Percentiles rank a stretch among this genome's conserved stretches.
Conservation (phyloP, 345 rosid species). For the Syzygium grande region DNA sequence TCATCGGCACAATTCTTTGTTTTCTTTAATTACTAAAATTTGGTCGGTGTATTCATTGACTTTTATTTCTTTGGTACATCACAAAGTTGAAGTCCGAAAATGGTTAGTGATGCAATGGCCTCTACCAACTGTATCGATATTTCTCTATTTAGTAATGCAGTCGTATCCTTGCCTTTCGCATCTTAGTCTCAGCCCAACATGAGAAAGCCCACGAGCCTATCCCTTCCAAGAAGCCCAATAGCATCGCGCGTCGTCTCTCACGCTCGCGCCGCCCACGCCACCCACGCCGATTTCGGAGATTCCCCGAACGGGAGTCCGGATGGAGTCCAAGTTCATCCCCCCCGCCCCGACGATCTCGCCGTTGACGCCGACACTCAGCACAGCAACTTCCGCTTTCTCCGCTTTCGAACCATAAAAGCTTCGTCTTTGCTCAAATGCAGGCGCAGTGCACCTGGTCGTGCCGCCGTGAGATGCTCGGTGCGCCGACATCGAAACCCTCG, state of each 20-base stretch:
- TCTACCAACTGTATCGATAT: not conserved
- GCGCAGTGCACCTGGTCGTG: not conserved
- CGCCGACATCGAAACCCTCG: not conserved
- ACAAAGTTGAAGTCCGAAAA: not conserved
- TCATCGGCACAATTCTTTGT: no score
- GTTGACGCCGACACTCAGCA: not conserved
- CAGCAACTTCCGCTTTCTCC: not conserved
- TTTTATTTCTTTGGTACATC: not conserved
- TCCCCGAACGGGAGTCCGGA: not conserved
- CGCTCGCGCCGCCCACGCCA: not conserved
- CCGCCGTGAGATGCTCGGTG: not conserved
- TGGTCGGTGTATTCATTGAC: not conserved
- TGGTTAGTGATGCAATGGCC: not conserved
- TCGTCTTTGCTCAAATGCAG: not conserved
- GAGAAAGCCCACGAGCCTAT: not conserved
- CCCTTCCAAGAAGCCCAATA: not conserved
- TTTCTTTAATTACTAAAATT: not conserved
- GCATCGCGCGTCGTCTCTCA: not conserved
- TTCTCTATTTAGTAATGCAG: not conserved
- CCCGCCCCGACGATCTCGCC: not conserved
- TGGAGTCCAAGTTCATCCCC: constrained; percentile 1
- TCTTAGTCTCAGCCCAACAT: not conserved
- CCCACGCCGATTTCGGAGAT: not conserved
- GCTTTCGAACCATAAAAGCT: not conserved
- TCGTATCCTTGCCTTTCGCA: not conserved